phyloP scores from a whole-genome alignment of 257 asterid genomes.

The Petrea volubilis region DNA sequence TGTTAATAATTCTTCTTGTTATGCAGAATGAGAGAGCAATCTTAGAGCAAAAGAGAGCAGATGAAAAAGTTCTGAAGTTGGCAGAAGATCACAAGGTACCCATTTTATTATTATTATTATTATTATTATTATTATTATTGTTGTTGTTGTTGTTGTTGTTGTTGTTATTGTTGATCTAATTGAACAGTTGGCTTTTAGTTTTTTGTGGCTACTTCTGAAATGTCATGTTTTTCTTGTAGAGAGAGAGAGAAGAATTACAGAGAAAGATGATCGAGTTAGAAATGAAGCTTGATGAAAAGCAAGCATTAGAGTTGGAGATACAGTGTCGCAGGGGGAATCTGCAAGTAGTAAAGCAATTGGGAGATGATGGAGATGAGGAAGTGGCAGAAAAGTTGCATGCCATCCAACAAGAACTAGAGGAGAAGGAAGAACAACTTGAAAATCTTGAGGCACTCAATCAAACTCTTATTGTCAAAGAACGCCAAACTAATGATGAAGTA shows the following conservation, averaged over 20 bases:
- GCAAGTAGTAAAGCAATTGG: constrained; percentile 61
- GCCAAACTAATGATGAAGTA: constrained; percentile 68
- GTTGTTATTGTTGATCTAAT: too few species aligned
- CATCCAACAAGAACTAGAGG: constrained; percentile 51
- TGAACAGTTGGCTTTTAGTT: not conserved
- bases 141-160: too few species aligned
- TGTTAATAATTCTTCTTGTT: constrained; percentile 9
- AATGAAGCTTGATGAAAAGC: constrained; percentile 65
- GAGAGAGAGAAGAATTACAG: constrained; percentile 60
- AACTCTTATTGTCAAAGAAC: constrained; percentile 60
- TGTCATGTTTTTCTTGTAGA: constrained; percentile 20
- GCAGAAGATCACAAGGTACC: constrained; percentile 53
- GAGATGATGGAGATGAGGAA: constrained; percentile 57
- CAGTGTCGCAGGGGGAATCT: constrained; percentile 44
- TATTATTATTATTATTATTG: too few species aligned
- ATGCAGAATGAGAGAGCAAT: constrained; percentile 40
- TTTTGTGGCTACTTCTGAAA: not conserved
- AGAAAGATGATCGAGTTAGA: constrained; percentile 57
- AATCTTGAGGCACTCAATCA: constrained; percentile 52
- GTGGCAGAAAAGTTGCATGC: constrained; percentile 36
- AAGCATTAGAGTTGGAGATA: constrained; percentile 67
- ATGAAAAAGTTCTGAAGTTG: constrained; percentile 33
- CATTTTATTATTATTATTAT: too few species aligned
- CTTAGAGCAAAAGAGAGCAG: constrained; percentile 36
- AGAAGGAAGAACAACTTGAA: constrained; percentile 67